Base-by-base conservation (phyloP, 1,139 yeast genomes). In the Hansenula anomala region DNA sequence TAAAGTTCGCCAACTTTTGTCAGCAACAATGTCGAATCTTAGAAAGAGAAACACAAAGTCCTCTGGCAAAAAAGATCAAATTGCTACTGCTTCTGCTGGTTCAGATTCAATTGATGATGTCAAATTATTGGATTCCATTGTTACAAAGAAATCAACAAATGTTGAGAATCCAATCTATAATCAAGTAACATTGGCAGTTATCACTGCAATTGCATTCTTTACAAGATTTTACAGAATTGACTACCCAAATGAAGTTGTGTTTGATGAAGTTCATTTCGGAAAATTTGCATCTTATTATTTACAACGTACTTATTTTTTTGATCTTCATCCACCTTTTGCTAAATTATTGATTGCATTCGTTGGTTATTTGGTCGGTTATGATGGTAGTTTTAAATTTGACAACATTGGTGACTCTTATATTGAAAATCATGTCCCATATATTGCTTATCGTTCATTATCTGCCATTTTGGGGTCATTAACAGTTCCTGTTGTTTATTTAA, bases 191-290 rank as follows among this genome's bases (percentile, higher is more conserved):
- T 56, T 77, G 38, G 43, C 59, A 6, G 47, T 70, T 2, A 70
- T 88, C 9, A 86, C 96, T 0, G 51, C 67, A 0, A 49, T 82
- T 31, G 95, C 97, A 0, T 74, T 84, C 39, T 66, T 66, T 30
- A 73, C 88, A 6, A 74, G 99, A 48, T 89, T 90, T 61, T 75
- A 75, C 52, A 69, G 73, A 46, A 73, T 92, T 44, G 72, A 80
- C 55, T 71, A 71, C 45, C 98, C 98, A 3, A 68, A 72, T 44
- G 85, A 85, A 59, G 98, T 94, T 40, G 98, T 94, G 20, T 94
- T 94, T 55, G 99, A 94, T 66, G 99, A 94, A 60, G 98, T 92
- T 25, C 98, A 92, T 63, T 92, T 92, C 57, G 98, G 98, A 33
- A 89, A 89, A 58, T 89, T 90, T 63, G 97, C 97, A 20, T 81